Evolutionary conservation across 2,329 filamentous ascomycete genomes (phyloP).

Genomic region (Capronia americana): DNA sequence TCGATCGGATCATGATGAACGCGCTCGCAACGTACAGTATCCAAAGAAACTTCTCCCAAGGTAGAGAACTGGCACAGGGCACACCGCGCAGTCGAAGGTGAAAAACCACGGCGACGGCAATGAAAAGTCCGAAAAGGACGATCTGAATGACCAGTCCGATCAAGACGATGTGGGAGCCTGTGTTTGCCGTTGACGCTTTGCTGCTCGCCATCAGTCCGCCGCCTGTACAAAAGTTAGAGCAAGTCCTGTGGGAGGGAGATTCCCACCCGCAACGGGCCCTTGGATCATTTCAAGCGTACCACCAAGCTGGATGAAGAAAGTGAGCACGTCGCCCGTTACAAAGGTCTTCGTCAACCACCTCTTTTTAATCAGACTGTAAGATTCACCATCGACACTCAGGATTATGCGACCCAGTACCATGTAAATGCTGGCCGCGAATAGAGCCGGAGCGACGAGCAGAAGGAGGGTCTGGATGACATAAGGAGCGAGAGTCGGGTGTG

Average conservation of each 20-base stretch:
- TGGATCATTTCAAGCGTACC: constrained; percentile 22
- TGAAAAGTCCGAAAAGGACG: constrained; percentile 63
- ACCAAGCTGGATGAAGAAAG: constrained; percentile 45
- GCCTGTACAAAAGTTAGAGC: constrained; percentile 38
- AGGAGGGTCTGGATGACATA: too few species aligned
- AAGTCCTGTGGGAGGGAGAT: constrained; percentile 29
- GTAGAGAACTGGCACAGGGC: constrained; percentile 39
- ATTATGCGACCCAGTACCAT: too few species aligned
- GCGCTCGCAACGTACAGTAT: constrained; percentile 41
- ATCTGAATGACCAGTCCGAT: constrained; percentile 65
- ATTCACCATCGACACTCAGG: too few species aligned
- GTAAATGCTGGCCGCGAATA: too few species aligned
- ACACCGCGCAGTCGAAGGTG: constrained; percentile 52
- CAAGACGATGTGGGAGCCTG: constrained; percentile 51
- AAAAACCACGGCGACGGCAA: constrained; percentile 57
- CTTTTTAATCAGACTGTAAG: too few species aligned
- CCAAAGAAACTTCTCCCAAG: constrained; percentile 48
- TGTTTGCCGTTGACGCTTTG: constrained; percentile 12
- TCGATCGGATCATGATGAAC: constrained; percentile 43
- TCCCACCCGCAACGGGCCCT: constrained; percentile 24
- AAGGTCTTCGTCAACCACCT: too few species aligned
- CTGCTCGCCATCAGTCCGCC: constrained; percentile 29
- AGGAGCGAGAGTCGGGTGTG: too few species aligned
- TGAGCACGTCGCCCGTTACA: constrained; percentile 47
- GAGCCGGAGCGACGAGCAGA: too few species aligned